Conservation (phyloP, 2,329 filamentous ascomycete genomes). For the Aphanocladium album region DNA sequence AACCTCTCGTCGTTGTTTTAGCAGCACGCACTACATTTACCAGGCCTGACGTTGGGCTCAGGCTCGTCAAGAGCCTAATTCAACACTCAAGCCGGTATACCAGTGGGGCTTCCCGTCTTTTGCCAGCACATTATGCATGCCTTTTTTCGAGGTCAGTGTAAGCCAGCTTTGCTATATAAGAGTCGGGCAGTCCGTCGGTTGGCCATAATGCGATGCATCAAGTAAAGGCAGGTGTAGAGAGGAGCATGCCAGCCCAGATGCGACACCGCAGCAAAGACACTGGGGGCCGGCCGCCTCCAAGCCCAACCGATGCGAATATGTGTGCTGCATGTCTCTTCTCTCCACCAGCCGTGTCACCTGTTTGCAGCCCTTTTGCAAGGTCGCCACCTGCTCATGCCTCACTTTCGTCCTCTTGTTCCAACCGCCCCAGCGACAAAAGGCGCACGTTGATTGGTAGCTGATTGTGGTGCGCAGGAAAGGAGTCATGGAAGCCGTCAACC, state of each 20-base stretch:
- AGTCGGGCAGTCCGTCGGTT: neutral
- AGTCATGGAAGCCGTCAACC: conserved; percentile 2
- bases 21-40: neutral
- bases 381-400: neutral
- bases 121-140: conserved; percentile 11
- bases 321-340: conserved; percentile 11
- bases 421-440: neutral
- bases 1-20: neutral
- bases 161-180: conserved; percentile 3
- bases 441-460: neutral
- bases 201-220: neutral
- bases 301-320: conserved; percentile 7
- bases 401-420: neutral
- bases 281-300: neutral
- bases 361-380: neutral
- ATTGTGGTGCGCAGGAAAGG: neutral
- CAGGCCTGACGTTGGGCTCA: conserved; percentile 6
- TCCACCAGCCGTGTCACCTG: conserved; percentile 9
- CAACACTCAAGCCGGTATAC: neutral
- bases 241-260: neutral
- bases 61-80: conserved; percentile 3
- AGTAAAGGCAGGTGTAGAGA: neutral
- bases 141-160: neutral
- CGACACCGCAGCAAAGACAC: neutral
- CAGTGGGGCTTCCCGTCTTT: neutral